Percentiles rank a stretch among this genome's conserved stretches.
phyloP scores from a whole-genome alignment of 1,284 basidiomycete genomes.

The Irpex sp. region DNA sequence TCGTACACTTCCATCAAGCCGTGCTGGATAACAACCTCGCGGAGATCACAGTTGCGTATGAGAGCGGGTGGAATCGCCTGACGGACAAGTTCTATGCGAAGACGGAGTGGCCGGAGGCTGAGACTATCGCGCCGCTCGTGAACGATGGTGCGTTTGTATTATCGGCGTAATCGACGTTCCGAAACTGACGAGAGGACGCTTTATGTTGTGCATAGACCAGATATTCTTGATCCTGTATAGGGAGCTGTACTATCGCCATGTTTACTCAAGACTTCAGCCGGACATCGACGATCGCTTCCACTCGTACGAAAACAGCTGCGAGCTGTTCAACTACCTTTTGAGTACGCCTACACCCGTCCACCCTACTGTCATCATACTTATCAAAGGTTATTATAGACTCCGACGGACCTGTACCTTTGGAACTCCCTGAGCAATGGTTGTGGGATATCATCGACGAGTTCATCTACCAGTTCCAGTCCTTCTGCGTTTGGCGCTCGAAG shows the following conservation, averaged over 20 bases:
- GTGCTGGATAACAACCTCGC: slow-evolving; percentile 83
- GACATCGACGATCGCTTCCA: slow-evolving; percentile 98
- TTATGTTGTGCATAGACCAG: slow-evolving; percentile 54
- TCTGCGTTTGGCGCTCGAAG: slow-evolving; percentile 89
- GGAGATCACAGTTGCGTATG: slow-evolving; percentile 90
- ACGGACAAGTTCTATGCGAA: slow-evolving; percentile 95
- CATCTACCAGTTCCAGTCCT: slow-evolving; percentile 98
- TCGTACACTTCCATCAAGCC: slow-evolving; percentile 88
- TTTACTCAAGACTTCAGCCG: slow-evolving; percentile 93
- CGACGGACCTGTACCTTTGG: slow-evolving; percentile 88
- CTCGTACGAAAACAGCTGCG: slow-evolving; percentile 98
- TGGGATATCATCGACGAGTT: slow-evolving; percentile 99
- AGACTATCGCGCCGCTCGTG: slow-evolving; percentile 91
- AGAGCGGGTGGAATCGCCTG: slow-evolving; percentile 94
- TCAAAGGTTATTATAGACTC: slow-evolving; percentile 54
- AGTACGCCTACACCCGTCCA: slow-evolving; percentile 37
- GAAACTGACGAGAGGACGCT: not conserved
- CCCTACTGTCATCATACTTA: not conserved
- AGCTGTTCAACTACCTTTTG: slow-evolving; percentile 94
- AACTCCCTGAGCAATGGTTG: slow-evolving; percentile 96
- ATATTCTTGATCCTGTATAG: slow-evolving; percentile 96
- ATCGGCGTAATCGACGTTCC: not conserved
- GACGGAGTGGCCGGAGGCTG: slow-evolving; percentile 97
- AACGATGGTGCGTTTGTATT: slow-evolving; percentile 66
- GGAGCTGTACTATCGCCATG: slow-evolving; percentile 92